phyloP scores from a whole-genome alignment of 352 stramenopile species.

The Globisporangium cylindrosporum region DNA sequence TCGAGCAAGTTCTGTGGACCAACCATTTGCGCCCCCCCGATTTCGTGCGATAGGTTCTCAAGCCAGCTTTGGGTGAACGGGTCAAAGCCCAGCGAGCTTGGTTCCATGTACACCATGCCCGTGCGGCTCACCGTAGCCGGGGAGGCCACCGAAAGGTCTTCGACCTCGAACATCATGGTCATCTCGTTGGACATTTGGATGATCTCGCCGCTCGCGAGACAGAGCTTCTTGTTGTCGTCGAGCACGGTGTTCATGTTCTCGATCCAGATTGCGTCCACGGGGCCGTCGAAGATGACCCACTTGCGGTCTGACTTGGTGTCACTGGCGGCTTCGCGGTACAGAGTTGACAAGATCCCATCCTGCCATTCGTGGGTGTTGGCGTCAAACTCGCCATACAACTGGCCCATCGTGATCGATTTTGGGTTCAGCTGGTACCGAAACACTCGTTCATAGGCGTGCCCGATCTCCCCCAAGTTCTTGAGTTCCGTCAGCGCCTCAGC shows the following conservation, averaged over 20 bases:
- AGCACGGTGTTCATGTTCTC: slow-evolving; percentile 96
- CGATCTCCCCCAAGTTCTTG: slow-evolving; percentile 72
- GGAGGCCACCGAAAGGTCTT: slow-evolving; percentile 92
- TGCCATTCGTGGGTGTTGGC: slow-evolving; percentile 95
- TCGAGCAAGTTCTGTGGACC: slow-evolving; percentile 47
- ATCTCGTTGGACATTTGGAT: slow-evolving; percentile 93
- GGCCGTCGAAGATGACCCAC: slow-evolving; percentile 93
- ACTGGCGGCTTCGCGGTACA: slow-evolving; percentile 90
- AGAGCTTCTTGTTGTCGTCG: slow-evolving; percentile 96
- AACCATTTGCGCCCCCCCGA: slow-evolving; percentile 37
- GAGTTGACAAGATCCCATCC: slow-evolving; percentile 88
- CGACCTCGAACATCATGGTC: slow-evolving; percentile 97
- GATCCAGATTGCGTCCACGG: slow-evolving; percentile 93
- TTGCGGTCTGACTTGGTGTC: slow-evolving; percentile 83
- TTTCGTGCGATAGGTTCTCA: slow-evolving; percentile 57
- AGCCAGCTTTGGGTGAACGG: slow-evolving; percentile 90
- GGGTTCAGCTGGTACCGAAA: slow-evolving; percentile 90
- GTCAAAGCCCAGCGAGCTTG: slow-evolving; percentile 89
- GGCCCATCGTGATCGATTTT: slow-evolving; percentile 95
- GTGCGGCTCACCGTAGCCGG: slow-evolving; percentile 92
- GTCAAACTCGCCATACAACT: slow-evolving; percentile 95
- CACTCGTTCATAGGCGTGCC: slow-evolving; percentile 86
- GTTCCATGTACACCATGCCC: slow-evolving; percentile 97
- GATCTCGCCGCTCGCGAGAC: slow-evolving; percentile 93
- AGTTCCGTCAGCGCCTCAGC: slow-evolving; percentile 84